Percentiles rank a stretch among this genome's conserved stretches.
Conservation (phyloP, 2,329 filamentous ascomycete species). For the Tolypocladium nubicola region DNA sequence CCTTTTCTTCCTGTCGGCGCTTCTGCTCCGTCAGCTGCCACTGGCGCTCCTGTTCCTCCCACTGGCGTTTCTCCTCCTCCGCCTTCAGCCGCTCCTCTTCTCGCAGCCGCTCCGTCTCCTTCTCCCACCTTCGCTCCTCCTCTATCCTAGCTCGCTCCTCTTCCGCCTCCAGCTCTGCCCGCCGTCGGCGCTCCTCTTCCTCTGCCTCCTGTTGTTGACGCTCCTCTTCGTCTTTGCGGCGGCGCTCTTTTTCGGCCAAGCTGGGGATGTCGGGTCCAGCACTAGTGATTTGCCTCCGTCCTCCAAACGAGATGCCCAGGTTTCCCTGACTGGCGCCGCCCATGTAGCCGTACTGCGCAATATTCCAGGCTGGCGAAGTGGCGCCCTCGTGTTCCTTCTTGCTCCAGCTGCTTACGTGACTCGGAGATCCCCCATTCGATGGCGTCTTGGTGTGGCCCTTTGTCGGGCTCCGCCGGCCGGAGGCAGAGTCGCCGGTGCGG, state of each 20-base stretch:
- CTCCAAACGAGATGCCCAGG: constrained; percentile 86
- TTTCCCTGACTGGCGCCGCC: constrained; percentile 94
- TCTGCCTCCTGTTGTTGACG: constrained; percentile 44
- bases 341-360: constrained; percentile 97
- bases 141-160: constrained; percentile 50
- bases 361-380: constrained; percentile 93
- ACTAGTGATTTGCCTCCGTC: constrained; percentile 82
- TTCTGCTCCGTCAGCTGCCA: constrained; percentile 72
- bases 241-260: constrained; percentile 73
- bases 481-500: constrained; percentile 41
- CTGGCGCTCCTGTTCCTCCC: constrained; percentile 66
- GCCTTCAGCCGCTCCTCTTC: constrained; percentile 50
- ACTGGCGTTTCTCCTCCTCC: constrained; percentile 59
- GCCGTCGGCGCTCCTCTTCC: constrained; percentile 37
- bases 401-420: constrained; percentile 76
- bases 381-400: constrained; percentile 69
- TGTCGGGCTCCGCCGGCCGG: constrained; percentile 51
- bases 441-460: constrained; percentile 40
- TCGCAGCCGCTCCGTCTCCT: constrained; percentile 48
- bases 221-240: constrained; percentile 48
- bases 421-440: constrained; percentile 38
- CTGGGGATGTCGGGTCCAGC: constrained; percentile 70
- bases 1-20: constrained; percentile 60
- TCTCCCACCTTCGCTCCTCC: constrained; percentile 58
- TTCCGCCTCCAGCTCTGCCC: constrained; percentile 40